Base-by-base conservation (phyloP, 202 grass and related monocot species). In the Brachypodium distachyon region DNA sequence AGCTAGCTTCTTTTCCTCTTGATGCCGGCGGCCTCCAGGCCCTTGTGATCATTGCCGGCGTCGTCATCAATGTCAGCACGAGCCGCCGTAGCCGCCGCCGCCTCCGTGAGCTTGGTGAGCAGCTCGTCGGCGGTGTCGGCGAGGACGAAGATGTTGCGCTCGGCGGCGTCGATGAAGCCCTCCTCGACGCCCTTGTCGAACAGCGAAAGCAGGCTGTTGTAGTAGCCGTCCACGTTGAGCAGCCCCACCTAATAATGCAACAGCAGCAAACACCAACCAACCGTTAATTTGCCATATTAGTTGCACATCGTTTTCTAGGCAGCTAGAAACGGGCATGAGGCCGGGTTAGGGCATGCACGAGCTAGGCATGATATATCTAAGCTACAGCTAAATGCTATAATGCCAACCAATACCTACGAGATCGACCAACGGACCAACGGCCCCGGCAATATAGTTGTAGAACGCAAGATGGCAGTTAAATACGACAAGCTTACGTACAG, bases 151-250 rank as follows among this genome's bases (percentile, higher is more conserved):
- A 98, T 98, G 70, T 90, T 67, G 21, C 91, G 59, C 6, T 87
- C 86, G 6, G 85, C 83, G 10, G 46, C 48, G 41, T 98, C 89
- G 57, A 98, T 98, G 91, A 98, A 95, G n/a, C 95, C 95, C 72
- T 98, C 95, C 73, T 90, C 84, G 12, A 92, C 91, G 55, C 79
- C 95, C 75, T 95, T 94, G 79, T 92, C 89, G 72, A 98, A 98
- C 64, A 98, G 72, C 36, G 80, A 51, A 14, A 98, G 89, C 82
- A 98, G 78, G 81, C 74, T 81, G 51, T 98, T 65, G 76, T 98
- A 98, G 87, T 95, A 98, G 61, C 95, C 91, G 56, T 98, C 91
- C 34, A 98, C 91, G 46, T 98, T 98, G 46, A 98, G 89, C 58
- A 98, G 23, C 7, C 91, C 95, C 55, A 98, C 95, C 95, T 98